Base-by-base conservation (phyloP, 176 grass and related monocot genomes). In the Oryza coarctata region DNA sequence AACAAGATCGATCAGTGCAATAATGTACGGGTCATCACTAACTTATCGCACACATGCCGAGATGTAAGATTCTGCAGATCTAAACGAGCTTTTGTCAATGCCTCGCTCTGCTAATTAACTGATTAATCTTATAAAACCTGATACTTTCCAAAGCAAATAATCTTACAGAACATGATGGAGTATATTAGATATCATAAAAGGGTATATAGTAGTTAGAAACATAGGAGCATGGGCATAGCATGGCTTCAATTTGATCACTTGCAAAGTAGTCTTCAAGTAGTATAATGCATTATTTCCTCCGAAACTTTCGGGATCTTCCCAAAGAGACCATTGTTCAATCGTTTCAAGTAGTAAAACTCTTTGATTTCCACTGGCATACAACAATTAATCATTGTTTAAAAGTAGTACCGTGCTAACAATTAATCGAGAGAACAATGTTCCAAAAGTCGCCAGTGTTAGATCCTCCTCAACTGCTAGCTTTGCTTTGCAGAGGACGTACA, bases 21-120 rank as follows among this genome's bases (percentile, higher is more conserved):
- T 65, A 61, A 86, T 75, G 14, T 62, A 71, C 23, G 3, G 65
- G 40, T 63, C 65, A 52, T 36, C 26, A 64, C 71, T 76, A 70
- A 62, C 64, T 72, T 40, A 80, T 13, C 13, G 65, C 80, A 72
- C 86, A 40, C 80, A 81, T 32, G 41, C 32, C 32, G 32, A 15
- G 50, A 72, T 87, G 73, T 27, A 83, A 78, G 80, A 87, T 87
- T 65, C 32, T 87, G 27, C 28, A 50, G 33, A 76, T 40, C 73
- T n/a, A 77, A 65, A 68, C 74, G 78, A 81, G 38, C 49, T 76
- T 81, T 69, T 81, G 65, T 81, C 29, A 75, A 81, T 81, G 40
- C 86, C 30, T 65, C 40, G 20, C 3, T 26, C 45, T 63, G 63
- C 63, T n/a, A 44, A 39, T 44, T 11, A 25, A 63, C 49, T 78